phyloP scores from a whole-genome alignment of 805 yeast species.

The Starmera quercuum region DNA sequence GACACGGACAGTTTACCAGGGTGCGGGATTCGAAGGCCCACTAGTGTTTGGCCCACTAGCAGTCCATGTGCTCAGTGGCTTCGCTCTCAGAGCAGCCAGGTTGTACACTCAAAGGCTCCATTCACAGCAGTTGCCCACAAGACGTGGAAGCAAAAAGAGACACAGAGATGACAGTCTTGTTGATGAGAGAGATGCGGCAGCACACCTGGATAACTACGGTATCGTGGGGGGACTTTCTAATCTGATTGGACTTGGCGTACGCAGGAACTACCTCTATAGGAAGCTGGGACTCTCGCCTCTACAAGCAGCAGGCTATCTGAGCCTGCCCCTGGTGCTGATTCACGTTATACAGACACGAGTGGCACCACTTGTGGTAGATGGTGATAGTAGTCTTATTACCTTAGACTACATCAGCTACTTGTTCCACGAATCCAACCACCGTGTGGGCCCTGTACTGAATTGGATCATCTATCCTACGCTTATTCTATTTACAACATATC shows the following conservation, averaged over 20 bases:
- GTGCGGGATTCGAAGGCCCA: conserved; percentile 39
- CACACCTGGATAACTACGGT: conserved; percentile 25
- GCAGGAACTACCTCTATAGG: conserved; percentile 36
- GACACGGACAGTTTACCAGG: conserved; percentile 56
- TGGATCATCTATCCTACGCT: conserved; percentile 26
- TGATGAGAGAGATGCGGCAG: conserved; percentile 10
- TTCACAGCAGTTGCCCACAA: conserved; percentile 16
- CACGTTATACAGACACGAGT: conserved; percentile 44
- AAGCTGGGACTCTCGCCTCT: conserved; percentile 47
- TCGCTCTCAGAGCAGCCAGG: conserved; percentile 33
- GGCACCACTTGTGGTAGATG: conserved; percentile 48
- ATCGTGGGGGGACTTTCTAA: conserved; percentile 50
- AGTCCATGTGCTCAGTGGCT: conserved; percentile 48
- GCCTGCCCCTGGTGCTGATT: conserved; percentile 33
- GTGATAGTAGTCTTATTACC: conserved; percentile 52
- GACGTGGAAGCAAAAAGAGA: conserved; percentile 7
- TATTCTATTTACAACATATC: conserved; percentile 39
- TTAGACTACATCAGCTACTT: conserved; percentile 43
- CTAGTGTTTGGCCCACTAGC: conserved; percentile 39
- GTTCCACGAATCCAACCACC: conserved; percentile 20
- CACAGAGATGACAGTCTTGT: conserved; percentile 9
- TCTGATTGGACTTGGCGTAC: conserved; percentile 47
- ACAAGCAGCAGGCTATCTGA: conserved; percentile 50
- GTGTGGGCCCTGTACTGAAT: conserved; percentile 20
- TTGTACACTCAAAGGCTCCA: conserved; percentile 18